Evolutionary conservation across 176 grass and related monocot genomes (phyloP).

Genomic region (Zizania latifolia): DNA sequence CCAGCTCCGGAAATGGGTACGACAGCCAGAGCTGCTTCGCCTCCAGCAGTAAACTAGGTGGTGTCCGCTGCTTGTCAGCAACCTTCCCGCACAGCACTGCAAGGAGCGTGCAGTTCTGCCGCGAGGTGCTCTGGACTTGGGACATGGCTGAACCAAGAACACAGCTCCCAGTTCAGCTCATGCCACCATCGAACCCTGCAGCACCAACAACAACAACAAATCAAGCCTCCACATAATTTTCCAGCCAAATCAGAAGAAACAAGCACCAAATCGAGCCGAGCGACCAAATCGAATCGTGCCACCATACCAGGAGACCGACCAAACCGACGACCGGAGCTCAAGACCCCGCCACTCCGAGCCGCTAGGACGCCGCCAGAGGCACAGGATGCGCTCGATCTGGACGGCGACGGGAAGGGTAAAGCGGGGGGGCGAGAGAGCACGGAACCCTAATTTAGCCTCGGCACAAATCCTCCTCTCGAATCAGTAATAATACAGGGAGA

Average conservation of each 20-base stretch:
- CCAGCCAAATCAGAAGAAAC: background rate
- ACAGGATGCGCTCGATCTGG: background rate
- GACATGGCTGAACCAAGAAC: constrained; percentile 29
- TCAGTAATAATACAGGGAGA: background rate
- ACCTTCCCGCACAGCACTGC: constrained; percentile 47
- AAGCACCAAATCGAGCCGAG: background rate
- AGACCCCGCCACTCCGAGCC: background rate
- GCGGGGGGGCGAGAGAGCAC: background rate
- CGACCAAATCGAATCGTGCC: background rate
- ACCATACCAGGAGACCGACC: background rate
- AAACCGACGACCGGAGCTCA: background rate
- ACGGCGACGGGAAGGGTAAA: background rate
- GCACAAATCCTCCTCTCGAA: background rate
- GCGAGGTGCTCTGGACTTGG: constrained; percentile 18
- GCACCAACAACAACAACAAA: background rate
- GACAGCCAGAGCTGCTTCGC: constrained; percentile 7
- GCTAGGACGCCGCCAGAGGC: background rate
- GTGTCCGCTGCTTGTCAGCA: constrained; percentile 2
- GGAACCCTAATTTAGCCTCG: constrained; percentile 24
- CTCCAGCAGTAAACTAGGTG: background rate
- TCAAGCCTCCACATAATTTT: background rate
- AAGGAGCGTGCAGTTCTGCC: constrained; percentile 32
- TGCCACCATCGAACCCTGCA: constrained; percentile 16
- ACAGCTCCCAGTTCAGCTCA: background rate
- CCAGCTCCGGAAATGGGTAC: constrained; percentile 51